Percentiles rank a stretch among this genome's conserved stretches.
These are phyloP conservation scores for Alternaria angustiovoidea DNA, from an alignment of 2,329 filamentous ascomycete species.

Conservation along the genomic window DNA sequence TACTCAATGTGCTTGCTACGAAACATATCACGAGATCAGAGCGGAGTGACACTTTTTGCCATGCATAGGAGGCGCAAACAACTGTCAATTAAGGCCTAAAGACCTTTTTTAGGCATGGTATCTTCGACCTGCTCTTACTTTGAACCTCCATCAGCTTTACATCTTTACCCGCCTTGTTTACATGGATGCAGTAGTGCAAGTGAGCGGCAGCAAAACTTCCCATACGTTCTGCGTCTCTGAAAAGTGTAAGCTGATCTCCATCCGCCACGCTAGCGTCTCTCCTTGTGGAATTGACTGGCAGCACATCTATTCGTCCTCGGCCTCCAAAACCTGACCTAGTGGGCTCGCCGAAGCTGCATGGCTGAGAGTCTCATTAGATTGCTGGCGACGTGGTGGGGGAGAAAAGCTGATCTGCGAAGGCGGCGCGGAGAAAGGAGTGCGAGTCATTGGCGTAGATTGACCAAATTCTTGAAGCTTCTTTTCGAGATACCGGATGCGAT, in stretches of 20 bases:
- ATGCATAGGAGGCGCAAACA: neutral
- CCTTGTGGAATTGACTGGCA: neutral
- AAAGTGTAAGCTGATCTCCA: neutral
- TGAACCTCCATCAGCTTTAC: too few species aligned
- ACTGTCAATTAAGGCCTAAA: neutral
- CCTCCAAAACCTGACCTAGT: conserved; percentile 16
- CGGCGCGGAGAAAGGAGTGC: conserved; percentile 24
- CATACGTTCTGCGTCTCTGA: neutral
- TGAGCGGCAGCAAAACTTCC: neutral
- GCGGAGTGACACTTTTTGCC: neutral
- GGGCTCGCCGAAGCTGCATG: neutral
- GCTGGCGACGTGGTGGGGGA: conserved; percentile 17
- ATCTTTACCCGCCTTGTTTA: neutral
- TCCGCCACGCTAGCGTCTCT: neutral
- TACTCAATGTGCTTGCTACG: neutral
- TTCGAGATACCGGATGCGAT: conserved; percentile 43
- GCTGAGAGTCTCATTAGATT: neutral
- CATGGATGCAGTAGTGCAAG: neutral
- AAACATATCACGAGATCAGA: neutral
- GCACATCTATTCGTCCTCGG: conserved; percentile 6
- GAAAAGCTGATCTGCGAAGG: conserved; percentile 21
- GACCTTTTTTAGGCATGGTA: too few species aligned
- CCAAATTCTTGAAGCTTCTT: conserved; percentile 34
- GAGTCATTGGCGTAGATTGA: neutral
- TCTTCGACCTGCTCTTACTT: too few species aligned